Evolutionary conservation across 2,329 filamentous ascomycete genomes (phyloP), one percentile per base, ranked within the genome.

Genomic region (Aspergillus pseudonomiae): DNA sequence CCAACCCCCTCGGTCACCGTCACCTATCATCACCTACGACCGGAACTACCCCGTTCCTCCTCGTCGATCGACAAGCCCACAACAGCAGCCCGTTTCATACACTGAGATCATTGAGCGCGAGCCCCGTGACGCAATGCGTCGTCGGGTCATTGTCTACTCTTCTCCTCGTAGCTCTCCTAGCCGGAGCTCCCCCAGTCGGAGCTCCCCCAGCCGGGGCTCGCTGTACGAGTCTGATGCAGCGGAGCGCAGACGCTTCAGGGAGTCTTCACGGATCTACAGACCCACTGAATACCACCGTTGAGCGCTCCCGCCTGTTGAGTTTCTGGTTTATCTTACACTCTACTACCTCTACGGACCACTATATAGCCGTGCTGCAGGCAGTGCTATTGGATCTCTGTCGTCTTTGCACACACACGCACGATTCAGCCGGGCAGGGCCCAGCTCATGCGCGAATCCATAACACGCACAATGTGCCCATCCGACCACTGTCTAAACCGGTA

Each of bases 171-270:
- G 67, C 60, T 77, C 75, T 10, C 69, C 74, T 30, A 76, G 68
- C 65, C 73, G 76, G 16, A 75, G 75, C 46, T 79, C 77, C 11
- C 69, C 74, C 28, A 76, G 68, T 65, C 73, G 76, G 16, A 75
- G 75, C 46, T 79, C 77, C 14, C 69, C 74, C 30, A 76, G 69
- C 65, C 73, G 76, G 14, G 75, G 75, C 43, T 79, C 77, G 4
- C 65, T 79, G 36, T 79, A 78, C 57, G 69, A 75, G 41, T 64
- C 70, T 6, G 77, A 79, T 61, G 68, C 65, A n/a, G 69, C 70
- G 26, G 75, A 76, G 61, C 75, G 76, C 11, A 67, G 76, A 63
- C 76, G 75, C 19, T 68, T 67, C 30, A 73, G 74, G 46, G 70
- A 74, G 60, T 68, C 71, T 1, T 69, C 71, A 19, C 71, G 74